phyloP scores from a whole-genome alignment of 2,329 filamentous ascomycete species.

The Aspergillus novofumigatus region DNA sequence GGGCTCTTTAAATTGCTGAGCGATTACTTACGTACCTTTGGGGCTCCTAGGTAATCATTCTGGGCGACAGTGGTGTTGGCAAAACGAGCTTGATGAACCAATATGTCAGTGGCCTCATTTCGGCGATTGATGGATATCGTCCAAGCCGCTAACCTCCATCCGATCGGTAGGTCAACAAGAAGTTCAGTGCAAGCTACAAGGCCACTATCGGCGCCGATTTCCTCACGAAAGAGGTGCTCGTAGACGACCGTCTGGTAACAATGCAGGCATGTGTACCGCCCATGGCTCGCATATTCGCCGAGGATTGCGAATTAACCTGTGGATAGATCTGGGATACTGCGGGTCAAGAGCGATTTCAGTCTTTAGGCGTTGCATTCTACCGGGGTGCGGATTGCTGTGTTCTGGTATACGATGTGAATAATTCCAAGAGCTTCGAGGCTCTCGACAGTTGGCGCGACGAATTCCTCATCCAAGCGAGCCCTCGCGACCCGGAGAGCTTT shows the following conservation, averaged over 20 bases:
- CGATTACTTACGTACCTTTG: constrained; percentile 7
- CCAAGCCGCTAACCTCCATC: constrained; percentile 12
- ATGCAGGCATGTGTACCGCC: constrained; percentile 69
- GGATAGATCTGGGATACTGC: constrained; percentile 92
- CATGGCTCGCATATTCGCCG: background rate
- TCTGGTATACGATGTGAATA: constrained; percentile 97
- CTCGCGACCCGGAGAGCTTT: constrained; percentile 93
- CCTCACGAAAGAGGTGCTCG: constrained; percentile 93
- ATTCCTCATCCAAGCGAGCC: constrained; percentile 95
- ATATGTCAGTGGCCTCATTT: constrained; percentile 70
- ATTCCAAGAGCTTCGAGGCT: constrained; percentile 97
- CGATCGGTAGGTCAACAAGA: constrained; percentile 85
- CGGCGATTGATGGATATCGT: background rate
- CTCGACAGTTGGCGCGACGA: constrained; percentile 98
- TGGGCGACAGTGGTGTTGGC: constrained; percentile 96
- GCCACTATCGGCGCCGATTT: constrained; percentile 98
- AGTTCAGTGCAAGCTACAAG: constrained; percentile 99
- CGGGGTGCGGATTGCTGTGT: constrained; percentile 97
- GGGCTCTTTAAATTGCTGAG: background rate
- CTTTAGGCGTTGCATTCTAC: constrained; percentile 95
- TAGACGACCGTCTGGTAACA: constrained; percentile 94
- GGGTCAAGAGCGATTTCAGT: constrained; percentile 96
- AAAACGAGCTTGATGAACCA: constrained; percentile 99
- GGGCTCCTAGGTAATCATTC: constrained; percentile 79
- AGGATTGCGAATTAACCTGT: constrained; percentile 4